Evolutionary conservation across 2,329 filamentous ascomycete species (phyloP), one percentile per base, ranked within the genome.

Genomic region (Conoideocrella luteorostrata): DNA sequence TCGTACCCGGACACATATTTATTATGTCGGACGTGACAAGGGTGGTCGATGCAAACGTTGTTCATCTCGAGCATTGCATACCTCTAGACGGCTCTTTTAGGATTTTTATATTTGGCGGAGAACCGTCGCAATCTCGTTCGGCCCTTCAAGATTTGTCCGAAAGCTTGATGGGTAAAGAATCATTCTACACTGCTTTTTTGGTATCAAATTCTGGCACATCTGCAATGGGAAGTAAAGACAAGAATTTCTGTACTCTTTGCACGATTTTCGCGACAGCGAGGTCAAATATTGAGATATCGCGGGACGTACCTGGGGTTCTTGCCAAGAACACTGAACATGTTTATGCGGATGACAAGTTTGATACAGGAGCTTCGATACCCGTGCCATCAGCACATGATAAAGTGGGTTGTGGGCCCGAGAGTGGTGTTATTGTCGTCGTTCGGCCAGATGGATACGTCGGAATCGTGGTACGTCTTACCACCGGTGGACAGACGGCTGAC

Each of bases 11-110:
- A 20, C 80, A 86, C 32, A 78, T 90, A 29, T 77, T 95, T 56
- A 80, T 78, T 38, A 88, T 87, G 44, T 77, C 86, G 15, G 83
- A 88, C 49, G 90, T 95, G 10, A 95, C 88, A 1, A 79, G 90
- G 39, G 86, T 95, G 18, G 82, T 85, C 1, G 90, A 96, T 59
- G 86, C 89, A 59, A 95, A 95, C 63, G 82, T 88, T 5, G 88
- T 95, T 2, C 86, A 94, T 55, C 74, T 95, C 9, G 90, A 95
- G 66, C 89, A 95, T 63, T 86, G 94, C 58, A 77, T 95, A 24
- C 89, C 89, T 0, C 72, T 90, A 47, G 95, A 95, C 63, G 89
- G 89, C 34, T 83, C 88, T 2, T 95, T 90, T 73, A 78, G 89
- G 44, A 74, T 95, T 48, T 94, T 89, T 61, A 64, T 95, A 50